Evolutionary conservation across 371 early-diverging fungal genomes (phyloP).

Genomic region (Haplosporangium sp.): DNA sequence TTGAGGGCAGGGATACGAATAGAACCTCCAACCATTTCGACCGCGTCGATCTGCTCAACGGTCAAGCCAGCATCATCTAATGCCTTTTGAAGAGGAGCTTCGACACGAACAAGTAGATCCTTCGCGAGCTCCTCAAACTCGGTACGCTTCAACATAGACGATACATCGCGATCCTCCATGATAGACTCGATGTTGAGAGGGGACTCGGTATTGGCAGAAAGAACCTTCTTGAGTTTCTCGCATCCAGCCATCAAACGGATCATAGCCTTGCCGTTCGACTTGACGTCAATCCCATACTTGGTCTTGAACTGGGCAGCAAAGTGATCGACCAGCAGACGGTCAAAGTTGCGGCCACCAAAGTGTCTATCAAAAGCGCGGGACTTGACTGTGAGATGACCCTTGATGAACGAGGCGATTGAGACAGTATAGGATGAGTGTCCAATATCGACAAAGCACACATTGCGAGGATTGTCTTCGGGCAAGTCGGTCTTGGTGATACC

Average conservation of each 20-base stretch:
- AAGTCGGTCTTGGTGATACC: slow-evolving; percentile 98
- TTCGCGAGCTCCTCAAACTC: slow-evolving; percentile 89
- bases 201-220: slow-evolving; percentile 93
- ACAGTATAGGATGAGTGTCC: slow-evolving; percentile 95
- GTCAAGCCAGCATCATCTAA: slow-evolving; percentile 82
- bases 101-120: slow-evolving; percentile 80
- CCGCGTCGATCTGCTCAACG: slow-evolving; percentile 87
- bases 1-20: slow-evolving; percentile 96
- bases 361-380: slow-evolving; percentile 90
- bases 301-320: slow-evolving; percentile 88
- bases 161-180: slow-evolving; percentile 94
- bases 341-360: slow-evolving; percentile 97
- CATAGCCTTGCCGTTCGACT: slow-evolving; percentile 88
- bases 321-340: slow-evolving; percentile 88
- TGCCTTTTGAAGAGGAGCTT: slow-evolving; percentile 79
- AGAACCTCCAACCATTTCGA: slow-evolving; percentile 96
- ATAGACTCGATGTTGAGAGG: slow-evolving; percentile 94
- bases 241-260: slow-evolving; percentile 91
- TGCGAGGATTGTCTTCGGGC: slow-evolving; percentile 94
- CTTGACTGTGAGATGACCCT: slow-evolving; percentile 94
- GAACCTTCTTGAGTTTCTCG: slow-evolving; percentile 97
- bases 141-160: slow-evolving; percentile 80
- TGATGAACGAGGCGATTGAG: slow-evolving; percentile 90
- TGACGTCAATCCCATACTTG: slow-evolving; percentile 96
- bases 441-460: slow-evolving; percentile 94